These are phyloP conservation scores for Pholiota microspora DNA, from an alignment of 768 basidiomycete species.

Conservation along the genomic window DNA sequence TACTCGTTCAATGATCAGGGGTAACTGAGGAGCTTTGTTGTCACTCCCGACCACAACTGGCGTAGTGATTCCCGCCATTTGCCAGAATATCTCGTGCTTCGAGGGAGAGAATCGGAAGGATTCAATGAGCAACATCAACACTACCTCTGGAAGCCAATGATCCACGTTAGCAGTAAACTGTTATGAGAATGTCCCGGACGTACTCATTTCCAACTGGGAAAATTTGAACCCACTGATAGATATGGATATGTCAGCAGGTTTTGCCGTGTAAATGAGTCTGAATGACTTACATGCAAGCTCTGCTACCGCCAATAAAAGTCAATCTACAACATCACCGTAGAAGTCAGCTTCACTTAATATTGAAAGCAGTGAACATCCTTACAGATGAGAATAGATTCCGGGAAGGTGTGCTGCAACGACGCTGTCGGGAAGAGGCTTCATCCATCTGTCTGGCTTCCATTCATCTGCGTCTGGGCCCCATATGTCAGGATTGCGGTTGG, in stretches of 20 bases:
- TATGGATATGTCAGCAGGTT: neutral
- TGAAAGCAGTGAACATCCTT: neutral
- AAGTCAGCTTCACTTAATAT: neutral
- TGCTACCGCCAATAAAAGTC: slow-evolving; percentile 46
- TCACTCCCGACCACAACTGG: slow-evolving; percentile 4
- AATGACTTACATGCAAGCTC: slow-evolving; percentile 40
- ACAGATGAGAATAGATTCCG: slow-evolving; percentile 24
- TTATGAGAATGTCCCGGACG: too few species aligned
- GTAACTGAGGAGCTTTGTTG: slow-evolving; percentile 5
- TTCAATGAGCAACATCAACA: slow-evolving; percentile 18
- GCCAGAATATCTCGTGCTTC: slow-evolving; percentile 9
- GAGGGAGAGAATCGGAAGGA: slow-evolving; percentile 9
- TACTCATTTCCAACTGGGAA: slow-evolving; percentile 30
- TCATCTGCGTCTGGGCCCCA: slow-evolving; percentile 42
- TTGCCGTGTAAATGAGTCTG: neutral
- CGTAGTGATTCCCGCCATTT: slow-evolving; percentile 5
- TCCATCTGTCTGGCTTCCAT: slow-evolving; percentile 45
- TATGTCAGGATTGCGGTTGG: slow-evolving; percentile 31
- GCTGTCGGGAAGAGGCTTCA: slow-evolving; percentile 17
- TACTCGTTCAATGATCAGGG: slow-evolving; percentile 3
- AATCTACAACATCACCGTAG: slow-evolving; percentile 26
- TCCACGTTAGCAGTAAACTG: too few species aligned
- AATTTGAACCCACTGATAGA: slow-evolving; percentile 20
- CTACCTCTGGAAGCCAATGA: slow-evolving; percentile 18
- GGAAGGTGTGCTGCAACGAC: slow-evolving; percentile 21